Base-by-base conservation (phyloP, 305 asterid species). In the Lippia alba region DNA sequence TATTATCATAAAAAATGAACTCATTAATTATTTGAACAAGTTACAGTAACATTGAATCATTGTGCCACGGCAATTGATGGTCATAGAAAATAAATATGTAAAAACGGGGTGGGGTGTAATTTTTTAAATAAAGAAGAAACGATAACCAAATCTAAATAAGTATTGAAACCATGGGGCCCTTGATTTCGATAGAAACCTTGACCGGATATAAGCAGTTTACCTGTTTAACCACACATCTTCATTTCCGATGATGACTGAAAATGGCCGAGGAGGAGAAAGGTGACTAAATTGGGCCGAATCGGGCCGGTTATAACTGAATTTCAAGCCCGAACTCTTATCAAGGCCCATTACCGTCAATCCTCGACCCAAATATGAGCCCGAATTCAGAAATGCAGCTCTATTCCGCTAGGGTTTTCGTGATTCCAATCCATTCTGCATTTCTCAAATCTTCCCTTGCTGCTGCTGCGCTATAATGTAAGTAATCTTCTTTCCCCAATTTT, bases 281-380 rank as follows among this genome's bases (percentile, higher is more conserved):
- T 67, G 24, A 20, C 30, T 56, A 55, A 40, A 40, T 39, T 79
- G 86, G 84, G 82, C 83, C 82, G 80, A 74, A 4, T 24, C 84
- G 86, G 86, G 84, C 86, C 64, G 76, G 60, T 19, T 54, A 30
- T 12, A 19, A 12, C 62, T 9, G 45, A 30, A 12, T 34, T 36
- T 66, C 56, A 64, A 73, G 86, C 86, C 86, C 84, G 86, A 79
- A 70, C n/a, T 14, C 5, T 32, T 4, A 4, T 45, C 0, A 20
- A 70, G 81, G 83, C 83, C 82, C 84, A 81, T 56, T 51, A 71
- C 67, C 30, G 12, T 12, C 24, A 56, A 19, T 40, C 16, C 62
- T 39, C 53, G 49, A 14, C 67, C 67, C 69, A 67, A 56, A 19
- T 53, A 24, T 15, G 84, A 24, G 84, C 82, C 84, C 78, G 84